phyloP scores from a whole-genome alignment of 1,284 basidiomycete genomes.

The Neolentinus lepideus region DNA sequence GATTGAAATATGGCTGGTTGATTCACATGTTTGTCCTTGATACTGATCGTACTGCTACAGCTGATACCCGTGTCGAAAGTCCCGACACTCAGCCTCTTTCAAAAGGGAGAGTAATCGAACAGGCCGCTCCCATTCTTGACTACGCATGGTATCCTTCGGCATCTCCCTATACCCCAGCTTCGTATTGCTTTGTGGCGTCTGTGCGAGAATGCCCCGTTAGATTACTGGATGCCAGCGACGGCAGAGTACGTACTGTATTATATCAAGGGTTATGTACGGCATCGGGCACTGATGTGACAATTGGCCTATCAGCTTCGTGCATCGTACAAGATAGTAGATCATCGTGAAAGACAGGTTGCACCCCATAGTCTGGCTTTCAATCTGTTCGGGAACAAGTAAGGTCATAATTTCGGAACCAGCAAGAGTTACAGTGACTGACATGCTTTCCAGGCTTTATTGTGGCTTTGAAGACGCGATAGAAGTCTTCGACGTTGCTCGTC shows the following conservation, averaged over 20 bases:
- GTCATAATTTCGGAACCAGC: too few species aligned
- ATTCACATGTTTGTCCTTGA: too few species aligned
- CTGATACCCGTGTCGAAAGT: too few species aligned
- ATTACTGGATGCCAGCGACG: conserved; percentile 71
- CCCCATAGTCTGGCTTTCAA: conserved; percentile 83
- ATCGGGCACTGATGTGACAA: conserved; percentile 3
- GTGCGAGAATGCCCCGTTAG: conserved; percentile 79
- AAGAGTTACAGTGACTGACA: conserved; percentile 4
- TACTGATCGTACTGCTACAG: too few species aligned
- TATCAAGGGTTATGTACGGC: too few species aligned
- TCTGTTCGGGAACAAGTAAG: conserved; percentile 56
- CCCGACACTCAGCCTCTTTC: conserved; percentile 7
- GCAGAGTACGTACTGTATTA: conserved; percentile 59
- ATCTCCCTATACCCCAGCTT: conserved; percentile 42
- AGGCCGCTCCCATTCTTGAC: conserved; percentile 68
- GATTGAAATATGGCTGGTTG: conserved; percentile 8
- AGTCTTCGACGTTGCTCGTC: conserved; percentile 71
- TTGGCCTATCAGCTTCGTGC: conserved; percentile 60
- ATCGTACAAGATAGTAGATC: conserved; percentile 86
- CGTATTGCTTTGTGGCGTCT: conserved; percentile 77
- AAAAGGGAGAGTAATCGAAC: conserved; percentile 16
- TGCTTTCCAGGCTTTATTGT: conserved; percentile 66
- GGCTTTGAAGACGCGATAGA: conserved; percentile 89
- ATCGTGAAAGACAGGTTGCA: conserved; percentile 81
- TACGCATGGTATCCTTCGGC: conserved; percentile 81